Base-by-base conservation (phyloP, 352 stramenopile species). In the Pythium phragmitis region DNA sequence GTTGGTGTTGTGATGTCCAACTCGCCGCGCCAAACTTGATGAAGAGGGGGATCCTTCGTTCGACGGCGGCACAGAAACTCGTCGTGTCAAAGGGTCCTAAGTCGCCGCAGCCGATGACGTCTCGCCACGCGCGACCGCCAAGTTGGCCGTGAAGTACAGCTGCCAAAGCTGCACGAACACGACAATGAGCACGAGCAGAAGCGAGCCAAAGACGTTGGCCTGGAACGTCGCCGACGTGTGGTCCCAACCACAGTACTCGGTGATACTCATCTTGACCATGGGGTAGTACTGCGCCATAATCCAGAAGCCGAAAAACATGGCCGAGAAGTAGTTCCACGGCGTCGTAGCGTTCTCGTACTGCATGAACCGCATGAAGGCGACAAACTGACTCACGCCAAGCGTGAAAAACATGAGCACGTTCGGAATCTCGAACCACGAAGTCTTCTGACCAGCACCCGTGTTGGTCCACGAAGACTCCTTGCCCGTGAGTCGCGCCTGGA, bases 221-320 rank as follows among this genome's bases (percentile, higher is more conserved):
- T 82, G 82, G 72, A 93, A 93, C 8, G 87, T 96, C 26, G 84
- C 82, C 14, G 75, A 63, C 28, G 83, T 96, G 81, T 96, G 87
- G 66, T 93, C 84, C 87, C 87, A 96, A 12, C 87, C 87, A 78
- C 80, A 92, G 79, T 96, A 96, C 75, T 92, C 82, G 23, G 82
- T 89, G 69, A 96, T 88, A 76, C 87, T 96, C 87, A 96, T 96
- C 78, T 93, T 93, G 60, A 96, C 87, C 87, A 96, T 96, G 54
- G 87, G 87, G 76, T 92, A 93, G 60, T 89, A 90, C 65, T 96
- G 79, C 59, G 71, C 79, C 84, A 92, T 91, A 57, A 93, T 82
- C 72, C 88, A 96, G 61, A 91, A 88, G 53, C 87, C 87, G 56
- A 96, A 94, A 68, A 96, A 96, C 75, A 89, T 88, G 17, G 87